Evolutionary conservation across 495 filamentous ascomycete species (phyloP), one percentile per base, ranked within the genome.

Genomic region (Glutinoglossum americanum): DNA sequence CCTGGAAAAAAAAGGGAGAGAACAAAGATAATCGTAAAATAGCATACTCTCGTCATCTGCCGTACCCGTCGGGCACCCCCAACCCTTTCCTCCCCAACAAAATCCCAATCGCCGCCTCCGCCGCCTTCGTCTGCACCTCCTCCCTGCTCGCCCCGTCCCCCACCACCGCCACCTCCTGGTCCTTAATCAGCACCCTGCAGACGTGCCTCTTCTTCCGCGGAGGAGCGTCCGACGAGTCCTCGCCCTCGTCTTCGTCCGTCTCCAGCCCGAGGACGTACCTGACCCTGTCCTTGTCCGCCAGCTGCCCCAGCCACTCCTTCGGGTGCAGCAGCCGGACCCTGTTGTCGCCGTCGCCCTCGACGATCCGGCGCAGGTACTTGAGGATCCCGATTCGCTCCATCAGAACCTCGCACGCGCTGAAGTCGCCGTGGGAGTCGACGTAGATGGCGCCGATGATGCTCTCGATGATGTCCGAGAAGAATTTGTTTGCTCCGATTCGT

Each of bases 391-490:
- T 62, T 1, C 72, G 64, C 59, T 84, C 79, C 0, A 84, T 60
- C 39, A 95, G 75, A 0, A 32, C 58, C 27, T 70, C 67, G 60
- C 84, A 88, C 0, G 59, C 67, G 0, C 66, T 69, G 26, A 89
- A 62, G 3, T 77, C 69, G 1, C 85, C 84, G 3, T 64, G 60
- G 0, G 80, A 85, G 65, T 96, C 92, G 54, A 94, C 72, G 71
- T 83, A 98, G 0, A 95, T 77, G 0, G 90, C 92, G 0, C 87
- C 92, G 0, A 96, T 67, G 0, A 90, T 60, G 54, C 74, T 77
- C 73, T 98, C 92, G 41, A 95, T 71, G 10, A 95, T 71, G 64
- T 98, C 90, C 0, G 84, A 92, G 69, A 85, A 81, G 73, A 86
- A 85, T 61, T 96, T 97, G 26, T 79, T 80, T 0, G 83, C 73